Evolutionary conservation across 768 basidiomycete species (phyloP).

Genomic region (Amanita jacksonii): DNA sequence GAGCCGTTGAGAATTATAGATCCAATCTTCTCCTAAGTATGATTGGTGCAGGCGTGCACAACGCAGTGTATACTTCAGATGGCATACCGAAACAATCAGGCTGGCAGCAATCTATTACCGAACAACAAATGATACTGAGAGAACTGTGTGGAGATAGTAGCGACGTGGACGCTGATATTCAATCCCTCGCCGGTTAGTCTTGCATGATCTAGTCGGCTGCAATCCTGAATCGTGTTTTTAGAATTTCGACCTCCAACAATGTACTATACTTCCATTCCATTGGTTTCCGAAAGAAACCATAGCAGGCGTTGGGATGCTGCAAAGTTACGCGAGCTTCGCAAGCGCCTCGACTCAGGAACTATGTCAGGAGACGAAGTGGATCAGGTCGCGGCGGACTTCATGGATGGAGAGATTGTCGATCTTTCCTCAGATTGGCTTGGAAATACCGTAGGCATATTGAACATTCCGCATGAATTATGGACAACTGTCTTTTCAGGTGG

Average conservation of each 20-base stretch:
- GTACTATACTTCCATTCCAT: slow-evolving; percentile 95
- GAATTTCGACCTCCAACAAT: slow-evolving; percentile 89
- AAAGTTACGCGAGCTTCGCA: slow-evolving; percentile 88
- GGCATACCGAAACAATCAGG: slow-evolving; percentile 51
- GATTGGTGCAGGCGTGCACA: slow-evolving; percentile 70
- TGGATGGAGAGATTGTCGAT: slow-evolving; percentile 92
- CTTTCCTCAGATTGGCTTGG: slow-evolving; percentile 97
- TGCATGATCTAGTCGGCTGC: slow-evolving; percentile 4
- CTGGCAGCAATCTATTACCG: slow-evolving; percentile 72
- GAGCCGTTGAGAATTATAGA: slow-evolving; percentile 89
- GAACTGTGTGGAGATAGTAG: slow-evolving; percentile 72
- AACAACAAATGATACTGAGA: slow-evolving; percentile 96
- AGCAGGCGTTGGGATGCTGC: slow-evolving; percentile 91
- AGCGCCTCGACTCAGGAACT: slow-evolving; percentile 84
- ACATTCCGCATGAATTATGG: neutral
- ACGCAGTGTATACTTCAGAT: slow-evolving; percentile 43
- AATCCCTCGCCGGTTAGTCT: slow-evolving; percentile 74
- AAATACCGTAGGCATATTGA: slow-evolving; percentile 59
- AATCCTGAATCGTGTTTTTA: slow-evolving; percentile 20
- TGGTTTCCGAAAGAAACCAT: slow-evolving; percentile 75
- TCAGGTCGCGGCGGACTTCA: slow-evolving; percentile 78
- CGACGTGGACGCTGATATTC: slow-evolving; percentile 80
- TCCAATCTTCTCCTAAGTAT: slow-evolving; percentile 85
- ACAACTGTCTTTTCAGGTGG: slow-evolving; percentile 44
- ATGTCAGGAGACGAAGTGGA: slow-evolving; percentile 85